phyloP scores from a whole-genome alignment of 306 rosid species.

The Prunus mume region DNA sequence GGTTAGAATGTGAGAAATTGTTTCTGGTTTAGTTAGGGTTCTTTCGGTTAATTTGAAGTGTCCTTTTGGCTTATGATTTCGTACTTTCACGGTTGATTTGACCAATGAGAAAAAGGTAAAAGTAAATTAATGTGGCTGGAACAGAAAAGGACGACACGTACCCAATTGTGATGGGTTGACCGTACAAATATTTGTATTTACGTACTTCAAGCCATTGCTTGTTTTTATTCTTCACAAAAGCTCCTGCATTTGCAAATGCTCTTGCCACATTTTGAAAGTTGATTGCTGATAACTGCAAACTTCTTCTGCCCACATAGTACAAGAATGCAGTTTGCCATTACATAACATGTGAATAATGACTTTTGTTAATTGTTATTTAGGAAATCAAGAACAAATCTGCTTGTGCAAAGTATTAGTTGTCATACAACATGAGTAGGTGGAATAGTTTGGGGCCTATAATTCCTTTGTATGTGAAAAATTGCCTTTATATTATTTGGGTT shows the following conservation, averaged over 20 bases:
- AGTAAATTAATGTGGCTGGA: not conserved
- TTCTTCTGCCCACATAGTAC: not conserved
- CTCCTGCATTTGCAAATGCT: not conserved
- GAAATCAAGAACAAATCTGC: not conserved
- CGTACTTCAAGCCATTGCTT: not conserved
- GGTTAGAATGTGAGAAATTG: not conserved
- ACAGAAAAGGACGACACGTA: not conserved
- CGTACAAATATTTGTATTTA: not conserved
- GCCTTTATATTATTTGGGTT: not conserved
- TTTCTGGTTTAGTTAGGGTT: not conserved
- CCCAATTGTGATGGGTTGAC: not conserved
- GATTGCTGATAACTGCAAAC: not conserved
- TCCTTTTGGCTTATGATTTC: slow-evolving; percentile 10
- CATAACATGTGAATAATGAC: not conserved
- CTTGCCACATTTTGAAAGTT: not conserved
- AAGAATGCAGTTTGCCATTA: not conserved
- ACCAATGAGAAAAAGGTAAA: not conserved
- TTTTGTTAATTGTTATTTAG: not conserved
- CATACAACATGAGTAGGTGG: too few species aligned
- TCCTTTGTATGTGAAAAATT: too few species aligned
- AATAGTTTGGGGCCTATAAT: too few species aligned
- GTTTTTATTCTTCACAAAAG: slow-evolving; percentile 2
- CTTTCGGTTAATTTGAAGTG: slow-evolving; percentile 9
- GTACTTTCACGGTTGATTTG: slow-evolving; percentile 1
- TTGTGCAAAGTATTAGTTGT: not conserved